phyloP scores from a whole-genome alignment of 257 asterid species.

The Solanum pennellii region DNA sequence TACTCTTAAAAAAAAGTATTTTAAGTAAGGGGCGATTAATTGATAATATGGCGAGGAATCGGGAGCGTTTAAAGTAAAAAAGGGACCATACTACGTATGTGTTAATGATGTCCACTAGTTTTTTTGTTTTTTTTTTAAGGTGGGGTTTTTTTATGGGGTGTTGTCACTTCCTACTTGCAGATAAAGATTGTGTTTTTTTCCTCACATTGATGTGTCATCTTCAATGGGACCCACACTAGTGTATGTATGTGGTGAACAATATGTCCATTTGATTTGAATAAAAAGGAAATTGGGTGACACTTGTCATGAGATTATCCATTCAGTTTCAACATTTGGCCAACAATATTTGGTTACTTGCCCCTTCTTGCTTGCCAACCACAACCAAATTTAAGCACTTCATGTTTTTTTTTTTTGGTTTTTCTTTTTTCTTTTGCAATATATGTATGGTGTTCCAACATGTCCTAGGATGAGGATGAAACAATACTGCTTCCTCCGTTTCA shows the following conservation, averaged over 20 bases:
- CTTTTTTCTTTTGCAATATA: background rate
- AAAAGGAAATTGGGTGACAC: background rate
- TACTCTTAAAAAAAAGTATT: too few species aligned
- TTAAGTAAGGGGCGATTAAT: background rate
- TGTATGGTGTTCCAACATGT: background rate
- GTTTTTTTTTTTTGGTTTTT: background rate
- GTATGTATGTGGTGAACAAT: background rate
- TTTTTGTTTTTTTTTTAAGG: background rate
- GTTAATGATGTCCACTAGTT: background rate
- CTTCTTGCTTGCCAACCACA: background rate
- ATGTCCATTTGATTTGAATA: background rate
- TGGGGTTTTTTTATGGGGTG: background rate
- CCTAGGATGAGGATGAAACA: background rate
- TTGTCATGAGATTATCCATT: background rate
- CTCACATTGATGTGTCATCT: background rate
- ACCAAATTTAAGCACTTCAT: background rate
- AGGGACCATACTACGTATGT: background rate
- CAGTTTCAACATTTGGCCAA: background rate
- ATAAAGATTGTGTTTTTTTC: background rate
- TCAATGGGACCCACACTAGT: background rate
- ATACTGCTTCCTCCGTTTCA: too few species aligned
- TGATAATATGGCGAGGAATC: background rate
- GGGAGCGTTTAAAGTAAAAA: background rate
- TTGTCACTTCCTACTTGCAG: background rate
- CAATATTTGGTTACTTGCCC: background rate